Evolutionary conservation across 352 stramenopile genomes (phyloP).

Genomic region (Pythium sp.): DNA sequence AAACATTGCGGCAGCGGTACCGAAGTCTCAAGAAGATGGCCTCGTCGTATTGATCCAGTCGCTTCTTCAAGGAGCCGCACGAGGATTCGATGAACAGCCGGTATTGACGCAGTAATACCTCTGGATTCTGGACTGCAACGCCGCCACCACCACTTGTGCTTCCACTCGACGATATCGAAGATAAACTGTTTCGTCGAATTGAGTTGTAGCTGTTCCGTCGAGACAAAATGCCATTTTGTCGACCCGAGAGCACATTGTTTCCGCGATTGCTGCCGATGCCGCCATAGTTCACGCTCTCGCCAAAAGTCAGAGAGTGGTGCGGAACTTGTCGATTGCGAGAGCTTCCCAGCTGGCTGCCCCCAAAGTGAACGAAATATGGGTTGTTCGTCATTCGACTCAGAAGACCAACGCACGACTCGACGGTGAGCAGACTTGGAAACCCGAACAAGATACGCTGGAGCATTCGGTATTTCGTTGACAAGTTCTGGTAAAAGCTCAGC

Average conservation of each 20-base stretch:
- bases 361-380: constrained; percentile 55
- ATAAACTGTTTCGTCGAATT: constrained; percentile 23
- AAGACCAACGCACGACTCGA: constrained; percentile 74
- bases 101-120: constrained; percentile 72
- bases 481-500: constrained; percentile 61
- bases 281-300: constrained; percentile 53
- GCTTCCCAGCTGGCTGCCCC: constrained; percentile 28
- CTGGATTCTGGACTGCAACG: constrained; percentile 63
- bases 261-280: constrained; percentile 27
- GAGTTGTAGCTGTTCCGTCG: constrained; percentile 25
- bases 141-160: constrained; percentile 23
- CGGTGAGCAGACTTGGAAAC: constrained; percentile 64
- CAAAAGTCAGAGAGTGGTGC: constrained; percentile 54
- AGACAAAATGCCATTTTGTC: constrained; percentile 24
- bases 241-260: constrained; percentile 18
- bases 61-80: constrained; percentile 56
- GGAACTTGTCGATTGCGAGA: constrained; percentile 49
- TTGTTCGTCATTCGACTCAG: constrained; percentile 75
- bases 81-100: constrained; percentile 64
- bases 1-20: constrained; percentile 73
- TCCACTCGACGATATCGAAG: constrained; percentile 42
- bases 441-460: constrained; percentile 75
- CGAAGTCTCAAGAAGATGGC: constrained; percentile 64
- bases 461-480: constrained; percentile 75
- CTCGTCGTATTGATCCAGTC: constrained; percentile 59